Conservation (phyloP, 257 asterid genomes). For the Solanum sejunctum region DNA sequence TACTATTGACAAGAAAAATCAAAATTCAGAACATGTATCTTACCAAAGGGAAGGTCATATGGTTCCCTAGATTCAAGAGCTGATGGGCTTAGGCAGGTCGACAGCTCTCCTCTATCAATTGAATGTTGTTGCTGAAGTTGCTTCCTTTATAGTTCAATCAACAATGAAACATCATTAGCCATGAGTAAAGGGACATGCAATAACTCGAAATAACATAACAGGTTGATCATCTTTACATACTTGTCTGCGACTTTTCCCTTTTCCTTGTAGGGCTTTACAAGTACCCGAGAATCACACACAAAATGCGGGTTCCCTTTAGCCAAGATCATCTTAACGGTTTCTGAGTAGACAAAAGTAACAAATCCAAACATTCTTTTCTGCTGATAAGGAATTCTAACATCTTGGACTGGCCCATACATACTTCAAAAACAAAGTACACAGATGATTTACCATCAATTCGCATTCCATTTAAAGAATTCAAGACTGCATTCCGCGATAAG, state of each 20-base stretch:
- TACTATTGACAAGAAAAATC: background rate
- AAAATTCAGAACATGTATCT: background rate
- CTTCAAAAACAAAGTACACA: slow-evolving; percentile 21
- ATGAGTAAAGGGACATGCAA: background rate
- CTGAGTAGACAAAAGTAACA: slow-evolving; percentile 56
- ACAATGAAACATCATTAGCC: background rate
- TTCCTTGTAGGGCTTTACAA: slow-evolving; percentile 64
- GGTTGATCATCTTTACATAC: slow-evolving; percentile 11
- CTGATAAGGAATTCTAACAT: slow-evolving; percentile 63
- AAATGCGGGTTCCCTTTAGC: slow-evolving; percentile 61
- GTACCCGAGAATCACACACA: slow-evolving; percentile 45
- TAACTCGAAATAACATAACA: background rate
- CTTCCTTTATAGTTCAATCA: slow-evolving; percentile 32
- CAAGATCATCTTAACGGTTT: slow-evolving; percentile 48
- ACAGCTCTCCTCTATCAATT: slow-evolving; percentile 54
- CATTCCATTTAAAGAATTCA: background rate
- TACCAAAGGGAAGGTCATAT: slow-evolving; percentile 70
- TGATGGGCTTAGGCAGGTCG: slow-evolving; percentile 61
- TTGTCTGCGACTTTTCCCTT: slow-evolving; percentile 68
- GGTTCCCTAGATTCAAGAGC: slow-evolving; percentile 62
- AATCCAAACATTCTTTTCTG: slow-evolving; percentile 92
- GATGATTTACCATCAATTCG: background rate
- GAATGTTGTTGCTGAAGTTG: slow-evolving; percentile 33
- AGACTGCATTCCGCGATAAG: background rate
- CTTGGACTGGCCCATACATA: slow-evolving; percentile 59